A percentile compares a stretch with the other conserved stretches of the same genome.
phyloP scores from a whole-genome alignment of 1,139 yeast genomes.

The Kazachstania sp. region DNA sequence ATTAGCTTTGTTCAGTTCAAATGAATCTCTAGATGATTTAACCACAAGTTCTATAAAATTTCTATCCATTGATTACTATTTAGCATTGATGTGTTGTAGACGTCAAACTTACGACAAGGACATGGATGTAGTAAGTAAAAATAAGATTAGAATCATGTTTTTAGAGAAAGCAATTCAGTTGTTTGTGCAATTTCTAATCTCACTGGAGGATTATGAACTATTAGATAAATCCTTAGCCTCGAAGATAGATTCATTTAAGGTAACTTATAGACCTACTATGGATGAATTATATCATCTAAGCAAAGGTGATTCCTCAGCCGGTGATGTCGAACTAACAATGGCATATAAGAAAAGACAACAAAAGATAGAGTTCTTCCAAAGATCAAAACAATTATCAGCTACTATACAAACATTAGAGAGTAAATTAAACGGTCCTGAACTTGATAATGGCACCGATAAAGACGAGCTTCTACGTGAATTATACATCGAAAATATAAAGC shows the following conservation, averaged over 20 bases:
- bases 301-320: background rate
- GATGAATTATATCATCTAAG: conserved; percentile 29
- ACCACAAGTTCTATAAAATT: conserved; percentile 49
- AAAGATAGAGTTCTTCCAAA: conserved; percentile 61
- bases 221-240: conserved; percentile 36
- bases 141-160: conserved; percentile 34
- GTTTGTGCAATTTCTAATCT: conserved; percentile 39
- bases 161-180: conserved; percentile 37
- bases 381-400: conserved; percentile 46
- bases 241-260: conserved; percentile 37
- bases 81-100: conserved; percentile 34
- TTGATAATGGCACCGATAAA: conserved; percentile 36
- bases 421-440: conserved; percentile 28
- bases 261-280: conserved; percentile 36
- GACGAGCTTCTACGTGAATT: conserved; percentile 55
- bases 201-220: conserved; percentile 37
- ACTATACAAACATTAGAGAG: conserved; percentile 37
- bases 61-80: conserved; percentile 43
- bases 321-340: conserved; percentile 29
- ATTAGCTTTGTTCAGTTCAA: conserved; percentile 48
- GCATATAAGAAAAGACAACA: conserved; percentile 55
- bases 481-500: conserved; percentile 46
- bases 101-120: conserved; percentile 22
- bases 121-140: conserved; percentile 10
- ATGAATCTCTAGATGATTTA: conserved; percentile 52